phyloP scores from a whole-genome alignment of 2,329 filamentous ascomycete species.

The Ilyonectria robusta region DNA sequence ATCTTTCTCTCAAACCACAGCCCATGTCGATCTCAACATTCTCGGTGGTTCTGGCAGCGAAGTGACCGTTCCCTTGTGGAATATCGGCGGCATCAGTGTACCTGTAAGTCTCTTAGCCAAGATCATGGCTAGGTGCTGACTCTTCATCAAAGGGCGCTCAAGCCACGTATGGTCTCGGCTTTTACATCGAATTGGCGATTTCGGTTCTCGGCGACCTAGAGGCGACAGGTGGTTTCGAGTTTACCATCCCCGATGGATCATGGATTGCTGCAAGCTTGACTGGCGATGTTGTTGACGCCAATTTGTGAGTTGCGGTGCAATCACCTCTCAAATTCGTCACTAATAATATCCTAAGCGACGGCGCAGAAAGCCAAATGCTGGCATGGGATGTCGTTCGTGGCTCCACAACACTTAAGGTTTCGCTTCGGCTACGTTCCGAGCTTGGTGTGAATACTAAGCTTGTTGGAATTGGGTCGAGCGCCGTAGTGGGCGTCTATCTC shows the following conservation, averaged over 20 bases:
- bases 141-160: background rate
- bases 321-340: background rate
- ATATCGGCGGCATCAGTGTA: slow-evolving; percentile 8
- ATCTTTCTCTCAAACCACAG: slow-evolving; percentile 1
- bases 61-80: slow-evolving; percentile 3
- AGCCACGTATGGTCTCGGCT: slow-evolving; percentile 6
- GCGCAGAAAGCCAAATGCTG: background rate
- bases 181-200: slow-evolving; percentile 19
- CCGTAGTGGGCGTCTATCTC: slow-evolving; percentile 16
- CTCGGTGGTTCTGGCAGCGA: background rate
- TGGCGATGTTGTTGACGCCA: slow-evolving; percentile 1
- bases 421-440: slow-evolving; percentile 16
- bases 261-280: slow-evolving; percentile 4
- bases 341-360: slow-evolving; percentile 4
- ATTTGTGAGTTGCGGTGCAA: slow-evolving; percentile 1
- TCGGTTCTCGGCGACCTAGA: background rate
- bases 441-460: slow-evolving; percentile 1
- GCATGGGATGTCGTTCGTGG: slow-evolving; percentile 5
- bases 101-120: background rate
- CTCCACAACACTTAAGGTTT: slow-evolving; percentile 5
- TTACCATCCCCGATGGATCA: slow-evolving; percentile 22
- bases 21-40: slow-evolving; percentile 9
- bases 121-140: background rate
- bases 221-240: slow-evolving; percentile 16
- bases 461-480: background rate